Evolutionary conservation across 2,329 filamentous ascomycete genomes (phyloP).

Genomic region (Salinomyces thailandicus): DNA sequence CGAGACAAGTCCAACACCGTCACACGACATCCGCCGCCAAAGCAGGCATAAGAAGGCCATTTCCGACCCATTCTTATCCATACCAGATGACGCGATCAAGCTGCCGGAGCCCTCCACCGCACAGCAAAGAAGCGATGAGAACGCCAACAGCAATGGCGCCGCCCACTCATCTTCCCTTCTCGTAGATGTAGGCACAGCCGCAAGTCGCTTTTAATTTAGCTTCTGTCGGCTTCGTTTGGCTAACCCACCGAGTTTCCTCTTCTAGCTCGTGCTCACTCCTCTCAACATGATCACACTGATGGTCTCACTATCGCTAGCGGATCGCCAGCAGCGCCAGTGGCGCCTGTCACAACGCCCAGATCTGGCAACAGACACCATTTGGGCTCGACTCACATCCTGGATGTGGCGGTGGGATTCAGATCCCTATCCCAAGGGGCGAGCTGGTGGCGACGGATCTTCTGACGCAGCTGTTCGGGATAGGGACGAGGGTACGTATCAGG

Average conservation of each 20-base stretch:
- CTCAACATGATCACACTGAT: slow-evolving; percentile 55
- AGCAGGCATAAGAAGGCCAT: slow-evolving; percentile 18
- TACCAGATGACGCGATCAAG: slow-evolving; percentile 19
- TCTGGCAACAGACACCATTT: slow-evolving; percentile 26
- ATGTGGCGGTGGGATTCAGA: slow-evolving; percentile 31
- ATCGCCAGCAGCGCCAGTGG: slow-evolving; percentile 45
- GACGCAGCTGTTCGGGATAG: slow-evolving; percentile 15
- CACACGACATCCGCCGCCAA: slow-evolving; percentile 12
- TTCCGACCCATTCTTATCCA: slow-evolving; percentile 20
- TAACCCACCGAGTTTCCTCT: no score
- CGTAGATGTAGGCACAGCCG: slow-evolving; percentile 15
- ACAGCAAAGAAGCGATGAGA: slow-evolving; percentile 4
- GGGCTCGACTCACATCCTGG: slow-evolving; percentile 26
- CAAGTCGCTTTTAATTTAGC: no score
- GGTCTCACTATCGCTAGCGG: slow-evolving; percentile 53
- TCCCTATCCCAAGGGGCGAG: slow-evolving; percentile 36
- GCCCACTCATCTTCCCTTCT: slow-evolving; percentile 11
- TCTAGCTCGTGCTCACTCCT: slow-evolving; percentile 46
- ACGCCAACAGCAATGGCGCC: slow-evolving; percentile 5
- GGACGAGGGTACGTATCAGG: slow-evolving; percentile 3
- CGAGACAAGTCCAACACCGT: slow-evolving; percentile 1
- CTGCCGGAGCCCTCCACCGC: slow-evolving; percentile 14
- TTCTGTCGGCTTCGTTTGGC: slow-evolving; percentile 5
- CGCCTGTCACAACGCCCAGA: slow-evolving; percentile 29
- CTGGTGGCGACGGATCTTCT: no score